Percentiles rank a stretch among this genome's conserved stretches.
phyloP scores from a whole-genome alignment of 2,329 filamentous ascomycete genomes.

The Bipolaris cookei region DNA sequence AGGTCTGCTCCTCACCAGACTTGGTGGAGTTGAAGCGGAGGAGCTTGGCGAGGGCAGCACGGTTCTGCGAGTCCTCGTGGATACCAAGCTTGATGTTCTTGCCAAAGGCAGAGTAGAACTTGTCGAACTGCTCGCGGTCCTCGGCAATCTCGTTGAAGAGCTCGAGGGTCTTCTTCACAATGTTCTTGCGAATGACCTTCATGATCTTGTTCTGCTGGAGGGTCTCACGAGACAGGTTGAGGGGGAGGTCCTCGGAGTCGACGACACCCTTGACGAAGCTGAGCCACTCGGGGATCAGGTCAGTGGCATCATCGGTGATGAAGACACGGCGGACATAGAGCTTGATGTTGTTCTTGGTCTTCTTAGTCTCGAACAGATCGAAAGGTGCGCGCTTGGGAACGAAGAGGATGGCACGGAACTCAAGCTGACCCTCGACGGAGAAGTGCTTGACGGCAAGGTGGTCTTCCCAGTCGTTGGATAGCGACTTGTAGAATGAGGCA shows the following conservation, averaged over 20 bases:
- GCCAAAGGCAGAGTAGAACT: conserved; percentile 99
- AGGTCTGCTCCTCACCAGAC: conserved; percentile 94
- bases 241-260: conserved; percentile 98
- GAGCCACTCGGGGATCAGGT: conserved; percentile 99
- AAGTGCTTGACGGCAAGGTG: conserved; percentile 99
- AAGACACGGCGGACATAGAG: conserved; percentile 99
- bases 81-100: conserved; percentile 99
- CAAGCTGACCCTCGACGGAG: conserved; percentile 99
- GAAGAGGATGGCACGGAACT: conserved; percentile 99
- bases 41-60: conserved; percentile 89
- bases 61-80: conserved; percentile 99
- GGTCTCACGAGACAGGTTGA: conserved; percentile 99
- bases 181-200: conserved; percentile 99
- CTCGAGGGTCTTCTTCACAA: conserved; percentile 99
- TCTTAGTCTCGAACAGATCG: conserved; percentile 99
- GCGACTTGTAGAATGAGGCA: conserved; percentile 99
- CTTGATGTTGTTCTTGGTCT: conserved; percentile 99
- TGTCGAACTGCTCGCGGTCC: conserved; percentile 99
- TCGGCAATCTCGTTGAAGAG: conserved; percentile 99
- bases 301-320: conserved; percentile 99
- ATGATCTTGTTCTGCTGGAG: conserved; percentile 99
- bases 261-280: conserved; percentile 99
- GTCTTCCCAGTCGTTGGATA: conserved; percentile 99
- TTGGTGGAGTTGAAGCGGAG: conserved; percentile 99
- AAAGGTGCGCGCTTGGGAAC: conserved; percentile 99